Base-by-base conservation (phyloP, 1,284 basidiomycete species). In the Irpex sp. region DNA sequence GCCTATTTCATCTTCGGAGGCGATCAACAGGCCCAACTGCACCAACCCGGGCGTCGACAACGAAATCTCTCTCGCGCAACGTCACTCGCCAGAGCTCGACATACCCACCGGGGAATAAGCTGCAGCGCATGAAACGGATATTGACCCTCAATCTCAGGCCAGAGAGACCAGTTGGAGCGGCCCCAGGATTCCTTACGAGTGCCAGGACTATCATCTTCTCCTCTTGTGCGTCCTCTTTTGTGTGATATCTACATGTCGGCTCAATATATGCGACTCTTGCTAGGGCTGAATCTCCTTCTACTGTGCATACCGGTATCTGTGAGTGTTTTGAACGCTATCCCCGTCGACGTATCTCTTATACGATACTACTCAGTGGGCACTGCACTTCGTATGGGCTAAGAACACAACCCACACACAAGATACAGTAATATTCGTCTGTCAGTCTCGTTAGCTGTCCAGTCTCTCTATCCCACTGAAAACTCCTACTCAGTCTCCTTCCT, bases 351-450 rank as follows among this genome's bases (percentile, higher is more conserved):
- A 6, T 48, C 9, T 37, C 3, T 48, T 19, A 57, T 59, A 57
- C 3, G 47, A n/a, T 37, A 47, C 51, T 37, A 55, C 62, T 63
- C 62, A 91, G 87, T 94, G 92, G 92, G 89, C 83, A 7, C 75
- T 92, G 2, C 79, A 92, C 76, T 90, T 91, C 63, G 79, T 79
- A 0, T 64, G 83, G n/a, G 77, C 69, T 47, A 78, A 80, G 70
- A 67, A 63, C 72, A 69, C 75, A 67, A 74, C 77, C 71, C 64
- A 81, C 73, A 62, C 64, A 4, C 64, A 65, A 48, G 70, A 89
- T 76, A 87, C 84, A 4, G 73, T 89, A 5, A 78, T 91, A 63
- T 95, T 95, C 67, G 80, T 92, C 64, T 87, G 89, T 91, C 69
- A 69, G 88, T 81, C 5, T n/a, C 19, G 15, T 34, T 3, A 8